Base-by-base conservation (phyloP, 2,329 filamentous ascomycete species). In the Keithomyces neogunnii region DNA sequence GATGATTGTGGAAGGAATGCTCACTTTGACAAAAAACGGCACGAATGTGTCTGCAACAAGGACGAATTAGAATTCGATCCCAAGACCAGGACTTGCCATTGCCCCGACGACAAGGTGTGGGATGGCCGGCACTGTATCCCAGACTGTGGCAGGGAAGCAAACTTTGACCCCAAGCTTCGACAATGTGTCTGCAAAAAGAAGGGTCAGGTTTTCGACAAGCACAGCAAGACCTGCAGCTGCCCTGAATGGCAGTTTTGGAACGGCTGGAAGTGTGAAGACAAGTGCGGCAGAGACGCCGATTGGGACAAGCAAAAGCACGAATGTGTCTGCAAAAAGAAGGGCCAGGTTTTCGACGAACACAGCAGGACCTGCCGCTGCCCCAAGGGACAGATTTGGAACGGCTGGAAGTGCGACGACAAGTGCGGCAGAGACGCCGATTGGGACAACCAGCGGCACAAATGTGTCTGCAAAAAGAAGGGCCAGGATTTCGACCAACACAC, bases 241-340 rank as follows among this genome's bases (percentile, higher is more conserved):
- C 53, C 53, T 3, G 5, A 36, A 2, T 48, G 48, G 3, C 32
- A 53, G 33, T 33, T 38, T 6, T 55, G 51, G 51, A 53, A 51
- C n/a, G 53, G 45, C 39, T 7, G 50, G 39, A 49, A 50, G 19
- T 55, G 53, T 36, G 26, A 39, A 38, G 30, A 9, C 11, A 40
- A 54, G 11, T 55, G 52, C 26, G 54, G 54, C 42, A 49, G 51
- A 10, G 53, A 54, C 26, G 53, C 53, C 10, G n/a, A 30, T 4
- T 54, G 35, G 38, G 44, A 54, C 11, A n/a, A 3, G 36, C 10
- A 39, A 3, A n/a, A 44, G 29, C 49, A 54, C n/a, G 33, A 50
- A 4, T 55, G 54, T 45, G 54, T 54, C 5, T 55, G 54, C 54
- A 54, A 55, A 28, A 54, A 54, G 1, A 28, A 50, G 5, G 52